These are phyloP conservation scores for Sanghuangporus baumii DNA, from an alignment of 1,284 basidiomycete genomes.

Conservation along the genomic window DNA sequence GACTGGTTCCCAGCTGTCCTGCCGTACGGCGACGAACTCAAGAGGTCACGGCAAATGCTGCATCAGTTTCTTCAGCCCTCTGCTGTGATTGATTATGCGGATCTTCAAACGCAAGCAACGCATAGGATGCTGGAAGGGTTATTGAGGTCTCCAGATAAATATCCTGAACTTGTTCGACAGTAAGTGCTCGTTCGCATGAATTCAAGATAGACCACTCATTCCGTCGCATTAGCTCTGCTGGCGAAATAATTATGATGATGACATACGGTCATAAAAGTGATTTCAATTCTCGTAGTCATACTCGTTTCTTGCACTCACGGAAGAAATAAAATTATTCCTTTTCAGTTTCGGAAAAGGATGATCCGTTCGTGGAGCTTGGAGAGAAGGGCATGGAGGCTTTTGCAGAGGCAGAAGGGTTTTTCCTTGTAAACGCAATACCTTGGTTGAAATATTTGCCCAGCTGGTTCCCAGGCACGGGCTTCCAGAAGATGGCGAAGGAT, in stretches of 20 bases:
- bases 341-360: slow-evolving; percentile 9
- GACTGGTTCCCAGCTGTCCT: slow-evolving; percentile 2
- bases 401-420: slow-evolving; percentile 7
- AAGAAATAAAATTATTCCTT: neutral
- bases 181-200: neutral
- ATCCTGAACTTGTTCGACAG: slow-evolving; percentile 3
- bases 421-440: slow-evolving; percentile 12
- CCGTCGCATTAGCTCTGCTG: neutral
- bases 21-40: slow-evolving; percentile 8
- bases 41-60: slow-evolving; percentile 1
- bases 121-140: neutral
- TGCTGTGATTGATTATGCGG: neutral
- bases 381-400: slow-evolving; percentile 6
- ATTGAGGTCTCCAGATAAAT: neutral
- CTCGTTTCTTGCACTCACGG: too few relatives aligned
- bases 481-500: slow-evolving; percentile 46
- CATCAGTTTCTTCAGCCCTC: slow-evolving; percentile 8
- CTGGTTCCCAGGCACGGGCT: slow-evolving; percentile 24
- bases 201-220: neutral
- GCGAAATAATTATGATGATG: slow-evolving; percentile 3
- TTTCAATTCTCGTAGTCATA: neutral
- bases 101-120: neutral
- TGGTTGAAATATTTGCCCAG: slow-evolving; percentile 11
- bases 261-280: slow-evolving; percentile 14
- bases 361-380: slow-evolving; percentile 18